Percentiles rank a stretch among this genome's conserved stretches.
These are phyloP conservation scores for Ambrosiella beaveri DNA, from an alignment of 2,329 filamentous ascomycete genomes.

Conservation along the genomic window DNA sequence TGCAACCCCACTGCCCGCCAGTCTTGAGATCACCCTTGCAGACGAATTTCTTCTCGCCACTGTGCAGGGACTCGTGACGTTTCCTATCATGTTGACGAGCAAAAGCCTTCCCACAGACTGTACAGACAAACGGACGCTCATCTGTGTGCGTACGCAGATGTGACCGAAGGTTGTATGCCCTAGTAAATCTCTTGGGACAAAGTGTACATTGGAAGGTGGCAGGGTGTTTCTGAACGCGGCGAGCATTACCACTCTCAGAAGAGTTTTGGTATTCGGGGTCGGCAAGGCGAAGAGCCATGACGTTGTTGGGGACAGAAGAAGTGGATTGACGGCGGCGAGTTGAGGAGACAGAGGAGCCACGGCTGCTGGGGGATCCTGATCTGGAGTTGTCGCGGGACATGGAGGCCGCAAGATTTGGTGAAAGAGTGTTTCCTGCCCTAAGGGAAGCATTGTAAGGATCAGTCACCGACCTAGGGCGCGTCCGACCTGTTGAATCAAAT, in stretches of 20 bases:
- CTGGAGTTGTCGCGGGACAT: slow-evolving; percentile 32
- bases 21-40: slow-evolving; percentile 81
- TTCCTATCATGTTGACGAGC: slow-evolving; percentile 95
- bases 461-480: slow-evolving; percentile 38
- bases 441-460: slow-evolving; percentile 38
- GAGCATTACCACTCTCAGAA: slow-evolving; percentile 42
- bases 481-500: slow-evolving; percentile 25
- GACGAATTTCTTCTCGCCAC: slow-evolving; percentile 96
- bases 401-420: slow-evolving; percentile 31
- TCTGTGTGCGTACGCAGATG: slow-evolving; percentile 94
- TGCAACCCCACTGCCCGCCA: slow-evolving; percentile 79
- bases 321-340: slow-evolving; percentile 41
- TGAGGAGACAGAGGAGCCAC: slow-evolving; percentile 24
- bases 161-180: slow-evolving; percentile 89
- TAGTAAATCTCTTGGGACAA: slow-evolving; percentile 89
- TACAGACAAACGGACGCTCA: slow-evolving; percentile 92
- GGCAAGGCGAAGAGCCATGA: slow-evolving; percentile 74
- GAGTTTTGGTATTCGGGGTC: slow-evolving; percentile 68
- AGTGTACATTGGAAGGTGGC: slow-evolving; percentile 90
- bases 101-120: slow-evolving; percentile 92
- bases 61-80: slow-evolving; percentile 87
- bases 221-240: slow-evolving; percentile 91
- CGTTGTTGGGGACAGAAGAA: slow-evolving; percentile 43
- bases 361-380: slow-evolving; percentile 42
- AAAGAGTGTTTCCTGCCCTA: slow-evolving; percentile 21